These are phyloP conservation scores for Sedum album DNA, from an alignment of 164 flowering plant genomes.

Conservation along the genomic window DNA sequence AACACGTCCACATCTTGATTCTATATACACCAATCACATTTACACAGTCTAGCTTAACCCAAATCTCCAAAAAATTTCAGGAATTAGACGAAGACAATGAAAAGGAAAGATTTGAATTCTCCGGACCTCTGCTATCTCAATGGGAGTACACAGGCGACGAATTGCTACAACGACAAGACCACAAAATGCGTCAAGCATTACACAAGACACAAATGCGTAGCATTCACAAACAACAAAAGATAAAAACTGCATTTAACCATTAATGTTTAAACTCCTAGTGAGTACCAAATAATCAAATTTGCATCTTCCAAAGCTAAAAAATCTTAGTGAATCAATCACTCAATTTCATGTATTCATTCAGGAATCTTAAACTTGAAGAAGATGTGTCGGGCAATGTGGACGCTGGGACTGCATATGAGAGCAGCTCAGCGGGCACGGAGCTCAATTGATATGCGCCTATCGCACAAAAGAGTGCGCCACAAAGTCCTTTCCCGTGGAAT, in stretches of 20 bases:
- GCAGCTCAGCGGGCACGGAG: slow-evolving; percentile 38
- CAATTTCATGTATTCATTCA: not conserved
- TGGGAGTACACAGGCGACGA: slow-evolving; percentile 19
- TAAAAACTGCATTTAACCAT: not conserved
- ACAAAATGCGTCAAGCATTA: slow-evolving; percentile 21
- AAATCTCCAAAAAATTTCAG: not conserved
- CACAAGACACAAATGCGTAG: slow-evolving; percentile 22
- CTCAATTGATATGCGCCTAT: slow-evolving; percentile 40
- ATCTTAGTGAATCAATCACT: not conserved
- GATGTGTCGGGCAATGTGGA: slow-evolving; percentile 24
- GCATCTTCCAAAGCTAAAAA: too few relatives aligned
- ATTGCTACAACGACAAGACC: slow-evolving; percentile 18
- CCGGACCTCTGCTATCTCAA: slow-evolving; percentile 20
- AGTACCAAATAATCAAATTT: too few relatives aligned
- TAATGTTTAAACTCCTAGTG: not conserved
- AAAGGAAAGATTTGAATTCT: slow-evolving; percentile 13
- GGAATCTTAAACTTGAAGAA: not conserved
- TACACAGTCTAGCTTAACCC: not conserved
- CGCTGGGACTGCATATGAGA: slow-evolving; percentile 26
- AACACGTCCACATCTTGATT: not conserved
- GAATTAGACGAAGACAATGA: slow-evolving; percentile 11
- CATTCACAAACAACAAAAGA: slow-evolving; percentile 12
- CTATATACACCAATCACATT: not conserved
- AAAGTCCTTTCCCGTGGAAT: slow-evolving; percentile 58
- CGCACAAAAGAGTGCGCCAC: slow-evolving; percentile 52